These are phyloP conservation scores for Microascus cirrosus DNA, from an alignment of 2,329 filamentous ascomycete species.

Conservation along the genomic window DNA sequence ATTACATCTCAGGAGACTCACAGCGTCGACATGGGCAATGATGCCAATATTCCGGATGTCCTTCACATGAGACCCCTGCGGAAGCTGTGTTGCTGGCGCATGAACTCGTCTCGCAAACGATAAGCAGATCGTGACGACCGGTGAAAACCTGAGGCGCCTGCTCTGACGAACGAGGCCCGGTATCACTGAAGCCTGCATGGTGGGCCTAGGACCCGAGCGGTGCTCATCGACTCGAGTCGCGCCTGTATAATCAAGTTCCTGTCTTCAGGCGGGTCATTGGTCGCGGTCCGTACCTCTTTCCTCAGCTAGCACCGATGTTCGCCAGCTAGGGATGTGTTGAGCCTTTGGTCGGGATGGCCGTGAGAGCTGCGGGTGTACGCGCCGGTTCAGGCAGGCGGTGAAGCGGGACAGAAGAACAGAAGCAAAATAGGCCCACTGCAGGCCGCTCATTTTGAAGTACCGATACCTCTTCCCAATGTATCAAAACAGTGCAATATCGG, in stretches of 20 bases:
- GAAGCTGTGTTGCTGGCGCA: background rate
- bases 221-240: background rate
- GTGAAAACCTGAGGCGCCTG: background rate
- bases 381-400: slow-evolving; percentile 3
- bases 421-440: background rate
- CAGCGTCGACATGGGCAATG: slow-evolving; percentile 94
- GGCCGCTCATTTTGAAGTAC: background rate
- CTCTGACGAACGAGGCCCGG: slow-evolving; percentile 1
- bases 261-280: background rate
- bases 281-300: background rate
- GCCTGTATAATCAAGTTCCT: background rate
- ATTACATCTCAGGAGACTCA: slow-evolving; percentile 20
- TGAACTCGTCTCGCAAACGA: background rate
- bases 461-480: background rate
- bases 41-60: slow-evolving; percentile 90
- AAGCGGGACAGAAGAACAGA: background rate
- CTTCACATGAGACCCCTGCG: background rate
- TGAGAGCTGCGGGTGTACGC: background rate
- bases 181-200: slow-evolving; percentile 1
- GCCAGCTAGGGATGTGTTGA: background rate
- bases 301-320: background rate
- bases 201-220: background rate
- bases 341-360: background rate
- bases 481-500: background rate
- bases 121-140: background rate